Percentiles rank a stretch among this genome's conserved stretches.
These are phyloP conservation scores for Pyrenochaeta sp. DNA, from an alignment of 2,329 filamentous ascomycete species.

Conservation along the genomic window DNA sequence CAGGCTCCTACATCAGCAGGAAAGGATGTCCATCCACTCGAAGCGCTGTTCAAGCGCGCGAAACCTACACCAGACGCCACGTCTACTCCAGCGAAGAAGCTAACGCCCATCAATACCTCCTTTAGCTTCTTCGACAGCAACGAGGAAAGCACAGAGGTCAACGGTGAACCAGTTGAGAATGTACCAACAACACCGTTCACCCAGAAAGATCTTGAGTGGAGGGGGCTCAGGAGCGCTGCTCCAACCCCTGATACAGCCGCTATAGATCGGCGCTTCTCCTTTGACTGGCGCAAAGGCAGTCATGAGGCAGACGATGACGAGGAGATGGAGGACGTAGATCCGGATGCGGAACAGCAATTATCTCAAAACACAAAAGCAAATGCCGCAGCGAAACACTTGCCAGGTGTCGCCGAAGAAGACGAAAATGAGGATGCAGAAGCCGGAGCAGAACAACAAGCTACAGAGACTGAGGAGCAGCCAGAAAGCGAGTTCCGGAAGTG, in stretches of 20 bases:
- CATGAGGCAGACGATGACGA: conserved; percentile 57
- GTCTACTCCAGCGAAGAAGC: conserved; percentile 49
- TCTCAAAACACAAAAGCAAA: conserved; percentile 44
- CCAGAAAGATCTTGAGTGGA: conserved; percentile 77
- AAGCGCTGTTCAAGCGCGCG: conserved; percentile 86
- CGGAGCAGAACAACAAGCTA: conserved; percentile 14
- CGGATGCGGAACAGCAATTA: conserved; percentile 34
- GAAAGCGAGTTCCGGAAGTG: conserved; percentile 69
- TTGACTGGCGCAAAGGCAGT: conserved; percentile 51
- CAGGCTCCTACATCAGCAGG: conserved; percentile 27
- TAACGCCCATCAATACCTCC: conserved; percentile 59
- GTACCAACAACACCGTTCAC: conserved; percentile 83
- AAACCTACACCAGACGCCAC: conserved; percentile 49
- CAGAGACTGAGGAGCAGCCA: conserved; percentile 40
- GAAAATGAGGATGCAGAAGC: conserved; percentile 14
- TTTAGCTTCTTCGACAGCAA: conserved; percentile 79
- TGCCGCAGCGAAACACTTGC: conserved; percentile 9
- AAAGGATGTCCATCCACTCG: conserved; percentile 77
- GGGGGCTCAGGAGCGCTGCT: conserved; percentile 83
- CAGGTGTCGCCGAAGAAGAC: conserved; percentile 29
- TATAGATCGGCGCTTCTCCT: conserved; percentile 70
- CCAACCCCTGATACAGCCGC: conserved; percentile 94
- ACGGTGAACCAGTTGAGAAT: conserved; percentile 43
- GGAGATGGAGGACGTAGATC: conserved; percentile 46
- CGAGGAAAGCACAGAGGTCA: conserved; percentile 51